These are phyloP conservation scores for Knoxia roxburghii DNA, from an alignment of 257 asterid species.

Conservation along the genomic window DNA sequence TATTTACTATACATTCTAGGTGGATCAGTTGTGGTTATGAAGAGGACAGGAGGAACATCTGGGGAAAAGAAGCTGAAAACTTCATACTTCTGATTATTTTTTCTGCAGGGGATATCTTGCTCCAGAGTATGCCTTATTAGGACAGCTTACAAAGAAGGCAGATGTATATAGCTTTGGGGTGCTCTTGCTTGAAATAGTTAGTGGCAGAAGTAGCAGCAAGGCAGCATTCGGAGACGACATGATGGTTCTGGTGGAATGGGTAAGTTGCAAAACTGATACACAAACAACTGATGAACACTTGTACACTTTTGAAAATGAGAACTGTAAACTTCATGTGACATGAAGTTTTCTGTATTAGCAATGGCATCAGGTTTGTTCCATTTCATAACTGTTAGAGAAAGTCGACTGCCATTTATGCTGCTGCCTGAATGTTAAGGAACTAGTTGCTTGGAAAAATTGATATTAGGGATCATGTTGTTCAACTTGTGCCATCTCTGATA, in stretches of 20 bases:
- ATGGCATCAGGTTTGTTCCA: not conserved
- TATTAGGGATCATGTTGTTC: no score
- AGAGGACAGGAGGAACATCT: not conserved
- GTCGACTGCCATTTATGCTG: not conserved
- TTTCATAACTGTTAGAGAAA: not conserved
- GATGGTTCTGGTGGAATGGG: conserved; percentile 71
- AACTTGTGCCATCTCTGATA: not conserved
- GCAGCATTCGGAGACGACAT: conserved; percentile 58
- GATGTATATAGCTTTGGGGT: conserved; percentile 84
- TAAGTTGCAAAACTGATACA: conserved; percentile 15
- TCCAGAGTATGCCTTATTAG: conserved; percentile 68
- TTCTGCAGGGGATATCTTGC: conserved; percentile 70
- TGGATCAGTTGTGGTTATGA: not conserved
- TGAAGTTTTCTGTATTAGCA: not conserved
- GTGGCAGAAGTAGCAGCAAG: conserved; percentile 68
- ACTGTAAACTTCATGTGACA: no score
- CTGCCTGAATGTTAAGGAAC: not conserved
- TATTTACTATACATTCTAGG: not conserved
- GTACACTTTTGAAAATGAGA: no score
- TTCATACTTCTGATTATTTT: conserved; percentile 2
- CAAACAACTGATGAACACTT: not conserved
- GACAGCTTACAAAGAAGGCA: conserved; percentile 74
- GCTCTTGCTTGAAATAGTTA: conserved; percentile 66
- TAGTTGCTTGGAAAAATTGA: not conserved
- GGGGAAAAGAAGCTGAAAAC: not conserved